Percentiles rank a stretch among this genome's conserved stretches.
These are phyloP conservation scores for Penicillium parvum DNA, from an alignment of 495 filamentous ascomycete species.

Conservation along the genomic window DNA sequence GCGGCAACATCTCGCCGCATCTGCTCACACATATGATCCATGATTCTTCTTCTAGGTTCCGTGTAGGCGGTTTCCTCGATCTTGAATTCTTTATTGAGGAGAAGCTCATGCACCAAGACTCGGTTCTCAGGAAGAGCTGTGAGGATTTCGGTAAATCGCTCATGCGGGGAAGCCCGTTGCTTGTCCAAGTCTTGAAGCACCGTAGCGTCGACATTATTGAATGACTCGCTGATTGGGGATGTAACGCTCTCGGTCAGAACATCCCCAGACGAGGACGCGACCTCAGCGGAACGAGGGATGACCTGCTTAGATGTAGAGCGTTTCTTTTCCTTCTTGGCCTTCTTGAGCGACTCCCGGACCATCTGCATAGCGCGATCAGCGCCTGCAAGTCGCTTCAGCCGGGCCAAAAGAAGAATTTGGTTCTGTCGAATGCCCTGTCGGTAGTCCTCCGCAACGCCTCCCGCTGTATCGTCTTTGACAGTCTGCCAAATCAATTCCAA, in stretches of 20 bases:
- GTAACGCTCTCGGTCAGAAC: constrained; percentile 40
- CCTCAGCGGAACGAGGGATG: constrained; percentile 47
- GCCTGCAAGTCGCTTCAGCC: constrained; percentile 86
- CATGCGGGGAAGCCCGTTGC: constrained; percentile 35
- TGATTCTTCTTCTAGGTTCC: constrained; percentile 47
- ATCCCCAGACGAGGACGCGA: constrained; percentile 30
- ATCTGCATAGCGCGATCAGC: constrained; percentile 74
- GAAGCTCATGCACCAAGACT: constrained; percentile 81
- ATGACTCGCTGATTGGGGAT: constrained; percentile 45
- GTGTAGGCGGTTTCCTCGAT: constrained; percentile 51
- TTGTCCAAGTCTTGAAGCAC: constrained; percentile 38
- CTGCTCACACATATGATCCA: constrained; percentile 64
- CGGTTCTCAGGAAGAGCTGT: constrained; percentile 79
- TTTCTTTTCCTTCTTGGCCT: constrained; percentile 68
- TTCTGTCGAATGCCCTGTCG: constrained; percentile 90
- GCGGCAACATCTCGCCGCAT: constrained; percentile 72
- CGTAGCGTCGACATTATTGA: constrained; percentile 36
- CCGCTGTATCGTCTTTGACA: constrained; percentile 83
- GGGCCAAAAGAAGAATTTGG: constrained; percentile 79
- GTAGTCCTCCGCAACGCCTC: constrained; percentile 84
- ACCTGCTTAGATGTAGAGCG: constrained; percentile 53
- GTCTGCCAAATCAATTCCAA: constrained; percentile 95
- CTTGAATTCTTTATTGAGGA: constrained; percentile 80
- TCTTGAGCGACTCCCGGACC: constrained; percentile 76
- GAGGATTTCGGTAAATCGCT: constrained; percentile 50